A percentile compares a stretch with the other conserved stretches of the same genome.
phyloP scores from a whole-genome alignment of 2,329 filamentous ascomycete genomes.

The Fusarium ambrosium region DNA sequence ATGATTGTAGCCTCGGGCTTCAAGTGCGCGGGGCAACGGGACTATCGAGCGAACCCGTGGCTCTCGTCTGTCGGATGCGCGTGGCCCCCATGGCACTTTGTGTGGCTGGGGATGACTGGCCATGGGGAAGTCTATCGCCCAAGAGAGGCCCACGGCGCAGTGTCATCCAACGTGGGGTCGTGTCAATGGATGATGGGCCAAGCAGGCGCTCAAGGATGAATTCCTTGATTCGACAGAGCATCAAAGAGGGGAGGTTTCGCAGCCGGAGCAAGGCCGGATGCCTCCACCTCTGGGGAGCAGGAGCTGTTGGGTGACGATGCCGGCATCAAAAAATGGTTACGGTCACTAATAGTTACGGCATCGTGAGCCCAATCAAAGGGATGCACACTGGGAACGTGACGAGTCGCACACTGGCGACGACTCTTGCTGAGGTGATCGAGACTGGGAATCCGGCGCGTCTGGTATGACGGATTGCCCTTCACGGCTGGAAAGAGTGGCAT shows the following conservation, averaged over 20 bases:
- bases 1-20: slow-evolving; percentile 41
- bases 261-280: slow-evolving; percentile 26
- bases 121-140: slow-evolving; percentile 36
- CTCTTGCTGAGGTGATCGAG: slow-evolving; percentile 15
- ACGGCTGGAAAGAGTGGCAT: slow-evolving; percentile 12
- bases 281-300: slow-evolving; percentile 32
- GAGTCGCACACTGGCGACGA: slow-evolving; percentile 31
- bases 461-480: slow-evolving; percentile 26
- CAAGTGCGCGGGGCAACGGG: slow-evolving; percentile 45
- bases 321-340: slow-evolving; percentile 29
- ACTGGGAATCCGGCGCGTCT: slow-evolving; percentile 26
- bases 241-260: slow-evolving; percentile 35
- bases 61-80: slow-evolving; percentile 36
- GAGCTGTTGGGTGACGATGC: slow-evolving; percentile 36
- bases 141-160: slow-evolving; percentile 43
- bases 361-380: slow-evolving; percentile 43
- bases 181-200: slow-evolving; percentile 46
- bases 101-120: slow-evolving; percentile 33
- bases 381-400: slow-evolving; percentile 43
- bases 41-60: slow-evolving; percentile 42
- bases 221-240: slow-evolving; percentile 37
- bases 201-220: slow-evolving; percentile 25
- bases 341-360: slow-evolving; percentile 37
- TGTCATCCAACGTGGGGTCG: slow-evolving; percentile 48
- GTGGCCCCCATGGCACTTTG: slow-evolving; percentile 22